Percentiles rank a stretch among this genome's conserved stretches.
Conservation (phyloP, 2,329 filamentous ascomycete species). For the Cordyceps cateniannulata region DNA sequence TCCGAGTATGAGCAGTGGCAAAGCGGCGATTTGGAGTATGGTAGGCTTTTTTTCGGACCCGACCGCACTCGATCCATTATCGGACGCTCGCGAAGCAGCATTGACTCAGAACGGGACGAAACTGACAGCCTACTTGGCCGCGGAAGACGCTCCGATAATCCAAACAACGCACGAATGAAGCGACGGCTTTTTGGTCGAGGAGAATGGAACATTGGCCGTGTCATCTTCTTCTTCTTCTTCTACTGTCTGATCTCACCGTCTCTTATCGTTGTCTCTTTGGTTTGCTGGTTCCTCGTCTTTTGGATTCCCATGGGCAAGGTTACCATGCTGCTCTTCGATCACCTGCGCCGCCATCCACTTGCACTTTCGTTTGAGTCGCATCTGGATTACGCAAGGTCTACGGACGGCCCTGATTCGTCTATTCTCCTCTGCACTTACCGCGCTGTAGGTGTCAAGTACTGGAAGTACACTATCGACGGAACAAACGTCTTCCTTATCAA, state of each 20-base stretch:
- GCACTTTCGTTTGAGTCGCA: slow-evolving; percentile 92
- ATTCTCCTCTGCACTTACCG: slow-evolving; percentile 96
- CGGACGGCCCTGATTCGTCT: slow-evolving; percentile 68
- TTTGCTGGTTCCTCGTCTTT: slow-evolving; percentile 97
- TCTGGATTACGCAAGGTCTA: slow-evolving; percentile 63
- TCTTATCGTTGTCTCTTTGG: slow-evolving; percentile 74
- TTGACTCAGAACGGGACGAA: slow-evolving; percentile 79
- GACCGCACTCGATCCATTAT: slow-evolving; percentile 70
- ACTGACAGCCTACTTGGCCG: slow-evolving; percentile 80
- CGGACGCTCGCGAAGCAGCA: slow-evolving; percentile 77
- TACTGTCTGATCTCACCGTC: slow-evolving; percentile 86
- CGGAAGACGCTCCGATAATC: slow-evolving; percentile 43
- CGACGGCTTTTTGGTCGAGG: slow-evolving; percentile 88
- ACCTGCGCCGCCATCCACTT: slow-evolving; percentile 85
- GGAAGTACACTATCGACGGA: slow-evolving; percentile 98
- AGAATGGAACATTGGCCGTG: slow-evolving; percentile 88
- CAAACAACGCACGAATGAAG: slow-evolving; percentile 48
- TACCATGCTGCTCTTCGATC: slow-evolving; percentile 80
- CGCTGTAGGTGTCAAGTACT: slow-evolving; percentile 89
- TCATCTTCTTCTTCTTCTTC: slow-evolving; percentile 95
- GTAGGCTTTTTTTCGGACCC: slow-evolving; percentile 91
- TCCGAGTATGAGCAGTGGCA: slow-evolving; percentile 99
- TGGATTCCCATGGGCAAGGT: slow-evolving; percentile 98
- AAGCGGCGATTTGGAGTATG: slow-evolving; percentile 92
- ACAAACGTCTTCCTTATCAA: slow-evolving; percentile 99